Percentiles rank a stretch among this genome's conserved stretches.
Evolutionary conservation across 1,284 basidiomycete genomes (phyloP).

Genomic region (Coriolopsis trogii): DNA sequence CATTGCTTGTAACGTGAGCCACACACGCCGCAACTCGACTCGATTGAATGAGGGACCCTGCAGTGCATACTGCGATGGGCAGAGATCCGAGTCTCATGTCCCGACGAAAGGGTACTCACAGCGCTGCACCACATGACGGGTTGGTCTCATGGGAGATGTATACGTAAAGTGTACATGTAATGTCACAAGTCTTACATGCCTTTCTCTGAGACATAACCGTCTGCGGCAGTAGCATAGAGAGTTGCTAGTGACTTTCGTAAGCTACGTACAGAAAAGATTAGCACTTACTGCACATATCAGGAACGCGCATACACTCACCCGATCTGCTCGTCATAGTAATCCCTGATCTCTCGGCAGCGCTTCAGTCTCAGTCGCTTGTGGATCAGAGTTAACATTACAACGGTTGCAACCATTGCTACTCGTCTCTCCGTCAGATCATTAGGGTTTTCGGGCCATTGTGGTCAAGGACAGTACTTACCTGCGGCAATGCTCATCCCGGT

Average conservation of each 20-base stretch:
- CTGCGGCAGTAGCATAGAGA: slow-evolving; percentile 30
- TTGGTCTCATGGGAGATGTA: too few relatives aligned
- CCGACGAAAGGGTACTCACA: too few relatives aligned
- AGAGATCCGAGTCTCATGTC: too few relatives aligned
- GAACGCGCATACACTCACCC: slow-evolving; percentile 35
- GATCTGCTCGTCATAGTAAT: slow-evolving; percentile 60
- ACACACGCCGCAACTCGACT: too few relatives aligned
- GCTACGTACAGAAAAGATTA: slow-evolving; percentile 11
- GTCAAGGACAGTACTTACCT: background rate
- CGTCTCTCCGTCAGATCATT: background rate
- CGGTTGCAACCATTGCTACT: slow-evolving; percentile 47
- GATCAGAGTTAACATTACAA: slow-evolving; percentile 47
- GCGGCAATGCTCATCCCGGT: slow-evolving; percentile 15
- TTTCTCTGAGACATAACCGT: slow-evolving; percentile 22
- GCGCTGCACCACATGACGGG: too few relatives aligned
- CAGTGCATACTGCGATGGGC: too few relatives aligned
- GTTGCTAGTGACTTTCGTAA: slow-evolving; percentile 31
- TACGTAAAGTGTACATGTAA: background rate
- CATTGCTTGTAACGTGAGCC: too few relatives aligned
- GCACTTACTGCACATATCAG: background rate
- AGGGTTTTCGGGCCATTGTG: slow-evolving; percentile 30
- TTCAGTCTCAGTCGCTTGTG: slow-evolving; percentile 51
- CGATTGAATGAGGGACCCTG: too few relatives aligned
- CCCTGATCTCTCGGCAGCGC: slow-evolving; percentile 48
- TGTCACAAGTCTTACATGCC: slow-evolving; percentile 7